These are phyloP conservation scores for Haematococcus lacustris DNA, from an alignment of 139 green algal genomes.

Conservation along the genomic window DNA sequence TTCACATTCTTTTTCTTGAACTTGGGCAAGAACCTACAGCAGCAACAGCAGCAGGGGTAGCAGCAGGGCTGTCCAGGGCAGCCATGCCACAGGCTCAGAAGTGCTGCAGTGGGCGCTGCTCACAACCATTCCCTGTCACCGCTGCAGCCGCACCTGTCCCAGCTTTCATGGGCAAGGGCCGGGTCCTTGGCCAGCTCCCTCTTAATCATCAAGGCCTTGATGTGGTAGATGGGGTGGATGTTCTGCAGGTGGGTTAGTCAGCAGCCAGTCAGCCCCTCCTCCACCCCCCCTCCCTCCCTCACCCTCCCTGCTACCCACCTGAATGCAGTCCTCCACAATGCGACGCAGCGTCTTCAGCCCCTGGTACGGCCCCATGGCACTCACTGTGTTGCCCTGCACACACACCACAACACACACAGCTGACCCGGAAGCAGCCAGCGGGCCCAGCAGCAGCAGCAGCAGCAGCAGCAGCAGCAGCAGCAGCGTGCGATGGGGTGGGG, in stretches of 20 bases:
- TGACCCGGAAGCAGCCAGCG: neutral
- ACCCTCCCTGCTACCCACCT: too few relatives aligned
- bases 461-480: too few relatives aligned
- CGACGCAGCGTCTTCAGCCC: constrained; percentile 83
- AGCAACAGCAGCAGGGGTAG: neutral
- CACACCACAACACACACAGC: neutral
- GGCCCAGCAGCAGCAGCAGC: neutral
- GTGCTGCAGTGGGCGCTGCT: too few relatives aligned
- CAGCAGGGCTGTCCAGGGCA: neutral
- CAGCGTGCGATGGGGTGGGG: too few relatives aligned
- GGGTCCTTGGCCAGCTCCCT: constrained; percentile 94
- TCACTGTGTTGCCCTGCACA: constrained; percentile 47
- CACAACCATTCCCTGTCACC: too few relatives aligned
- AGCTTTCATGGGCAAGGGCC: constrained; percentile 80
- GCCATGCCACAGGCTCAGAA: too few relatives aligned
- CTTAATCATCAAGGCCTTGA: constrained; percentile 98
- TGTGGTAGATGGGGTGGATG: constrained; percentile 98
- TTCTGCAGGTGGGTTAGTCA: too few relatives aligned
- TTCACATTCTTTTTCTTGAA: constrained; percentile 99
- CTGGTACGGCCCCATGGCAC: constrained; percentile 85
- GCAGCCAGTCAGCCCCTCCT: too few relatives aligned
- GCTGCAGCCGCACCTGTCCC: constrained; percentile 76
- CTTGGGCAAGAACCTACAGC: constrained; percentile 89
- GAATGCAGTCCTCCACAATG: constrained; percentile 94
- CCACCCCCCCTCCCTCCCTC: too few relatives aligned